Evolutionary conservation across 495 filamentous ascomycete genomes (phyloP).

Genomic region (Hypoxylon intermedium): DNA sequence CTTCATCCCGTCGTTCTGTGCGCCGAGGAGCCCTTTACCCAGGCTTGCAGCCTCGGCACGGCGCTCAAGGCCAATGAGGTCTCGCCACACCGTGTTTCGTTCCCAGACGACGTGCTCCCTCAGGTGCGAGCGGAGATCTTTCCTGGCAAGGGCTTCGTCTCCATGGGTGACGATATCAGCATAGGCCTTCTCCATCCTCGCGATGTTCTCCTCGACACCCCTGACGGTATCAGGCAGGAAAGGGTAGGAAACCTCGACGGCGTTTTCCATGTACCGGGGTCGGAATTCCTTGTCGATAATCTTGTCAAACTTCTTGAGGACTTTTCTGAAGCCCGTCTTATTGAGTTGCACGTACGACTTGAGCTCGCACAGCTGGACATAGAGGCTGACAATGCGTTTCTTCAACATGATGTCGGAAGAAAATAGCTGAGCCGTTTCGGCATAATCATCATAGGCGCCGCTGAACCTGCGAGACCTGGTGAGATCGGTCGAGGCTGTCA

Average conservation of each 20-base stretch:
- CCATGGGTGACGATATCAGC: constrained; percentile 81
- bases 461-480: constrained; percentile 63
- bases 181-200: constrained; percentile 78
- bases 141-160: constrained; percentile 73
- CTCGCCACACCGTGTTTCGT: constrained; percentile 96
- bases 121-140: constrained; percentile 88
- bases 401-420: constrained; percentile 87
- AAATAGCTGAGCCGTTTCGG: constrained; percentile 75
- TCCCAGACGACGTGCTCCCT: constrained; percentile 99
- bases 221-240: constrained; percentile 76
- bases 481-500: constrained; percentile 63
- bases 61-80: constrained; percentile 97
- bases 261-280: constrained; percentile 72
- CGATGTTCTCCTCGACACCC: constrained; percentile 72
- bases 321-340: constrained; percentile 93
- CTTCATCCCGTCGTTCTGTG: constrained; percentile 70
- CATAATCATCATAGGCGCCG: constrained; percentile 71
- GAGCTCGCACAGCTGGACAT: constrained; percentile 93
- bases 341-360: constrained; percentile 97
- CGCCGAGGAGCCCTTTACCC: constrained; percentile 81
- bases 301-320: constrained; percentile 98
- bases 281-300: constrained; percentile 83
- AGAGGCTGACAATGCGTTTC: constrained; percentile 83
- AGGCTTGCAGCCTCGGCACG: constrained; percentile 95
- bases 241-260: constrained; percentile 74